Conservation (phyloP, 495 filamentous ascomycete species). For the Hypoxylon rickii region DNA sequence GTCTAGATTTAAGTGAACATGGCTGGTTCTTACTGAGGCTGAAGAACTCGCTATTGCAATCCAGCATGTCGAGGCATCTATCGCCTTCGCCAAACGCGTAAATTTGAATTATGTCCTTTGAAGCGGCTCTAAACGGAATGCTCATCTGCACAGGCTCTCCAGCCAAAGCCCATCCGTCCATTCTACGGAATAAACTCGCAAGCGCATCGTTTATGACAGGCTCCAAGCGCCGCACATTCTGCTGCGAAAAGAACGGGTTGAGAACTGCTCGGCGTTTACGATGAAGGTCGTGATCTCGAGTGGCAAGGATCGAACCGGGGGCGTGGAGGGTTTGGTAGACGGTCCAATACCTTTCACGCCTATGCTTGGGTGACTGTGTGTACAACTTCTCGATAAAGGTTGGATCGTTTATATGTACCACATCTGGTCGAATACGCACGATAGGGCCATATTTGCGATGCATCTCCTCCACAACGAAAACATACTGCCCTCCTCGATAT, state of each 20-base stretch:
- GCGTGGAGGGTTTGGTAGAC: conserved; percentile 11
- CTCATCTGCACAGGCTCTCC: conserved; percentile 10
- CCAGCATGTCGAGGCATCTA: conserved; percentile 23
- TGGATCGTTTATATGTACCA: conserved; percentile 27
- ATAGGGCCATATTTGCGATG: conserved; percentile 37
- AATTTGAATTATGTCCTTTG: conserved; percentile 26
- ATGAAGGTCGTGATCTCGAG: conserved; percentile 43
- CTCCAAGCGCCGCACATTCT: conserved; percentile 40
- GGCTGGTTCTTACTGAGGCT: conserved; percentile 10
- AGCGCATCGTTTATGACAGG: conserved; percentile 33
- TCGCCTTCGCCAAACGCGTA: conserved; percentile 24
- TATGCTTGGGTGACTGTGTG: conserved; percentile 13
- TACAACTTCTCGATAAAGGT: conserved; percentile 31
- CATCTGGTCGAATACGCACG: conserved; percentile 21
- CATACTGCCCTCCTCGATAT: conserved; percentile 22
- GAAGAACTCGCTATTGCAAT: conserved; percentile 20
- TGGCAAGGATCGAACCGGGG: conserved; percentile 36
- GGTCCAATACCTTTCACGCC: conserved; percentile 21
- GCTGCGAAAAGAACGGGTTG: conserved; percentile 45
- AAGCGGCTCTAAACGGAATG: conserved; percentile 15
- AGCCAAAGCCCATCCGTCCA: conserved; percentile 21
- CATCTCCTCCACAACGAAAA: conserved; percentile 33
- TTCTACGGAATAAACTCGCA: conserved; percentile 16
- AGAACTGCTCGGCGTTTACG: conserved; percentile 41
- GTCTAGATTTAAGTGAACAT: background rate